Conservation (phyloP, 1,284 basidiomycete species). For the Pyrrhoderma noxium region DNA sequence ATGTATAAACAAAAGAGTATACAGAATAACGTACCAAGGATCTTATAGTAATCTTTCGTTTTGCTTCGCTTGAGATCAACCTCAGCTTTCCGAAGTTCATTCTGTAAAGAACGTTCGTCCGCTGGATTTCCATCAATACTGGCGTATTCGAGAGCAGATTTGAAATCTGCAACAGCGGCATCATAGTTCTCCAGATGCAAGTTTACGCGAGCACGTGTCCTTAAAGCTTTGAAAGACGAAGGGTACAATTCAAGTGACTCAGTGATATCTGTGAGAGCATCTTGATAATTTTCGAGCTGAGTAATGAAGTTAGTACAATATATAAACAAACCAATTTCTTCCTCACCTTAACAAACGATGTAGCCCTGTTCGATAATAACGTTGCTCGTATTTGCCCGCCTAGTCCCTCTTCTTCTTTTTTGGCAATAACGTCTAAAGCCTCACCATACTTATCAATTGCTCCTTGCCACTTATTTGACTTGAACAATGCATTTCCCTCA, state of each 20-base stretch:
- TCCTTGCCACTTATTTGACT: constrained; percentile 49
- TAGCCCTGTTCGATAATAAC: constrained; percentile 78
- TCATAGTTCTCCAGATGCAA: constrained; percentile 74
- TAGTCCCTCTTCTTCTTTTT: constrained; percentile 55
- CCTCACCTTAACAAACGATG: constrained; percentile 65
- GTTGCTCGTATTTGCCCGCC: constrained; percentile 75
- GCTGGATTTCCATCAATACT: constrained; percentile 49
- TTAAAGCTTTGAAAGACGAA: constrained; percentile 75
- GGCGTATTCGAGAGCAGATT: constrained; percentile 65
- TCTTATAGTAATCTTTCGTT: constrained; percentile 81
- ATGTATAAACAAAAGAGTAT: too few species aligned
- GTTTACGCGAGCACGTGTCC: constrained; percentile 76
- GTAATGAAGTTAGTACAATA: constrained; percentile 9
- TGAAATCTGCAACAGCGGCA: constrained; percentile 68
- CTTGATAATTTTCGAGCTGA: constrained; percentile 50
- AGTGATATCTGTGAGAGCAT: constrained; percentile 67
- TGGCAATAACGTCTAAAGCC: constrained; percentile 61
- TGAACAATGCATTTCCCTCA: constrained; percentile 78
- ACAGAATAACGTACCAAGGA: constrained; percentile 36
- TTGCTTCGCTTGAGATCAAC: constrained; percentile 73
- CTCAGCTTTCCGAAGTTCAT: constrained; percentile 73
- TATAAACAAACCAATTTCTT: not conserved
- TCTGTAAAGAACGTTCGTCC: constrained; percentile 55
- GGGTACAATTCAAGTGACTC: constrained; percentile 58
- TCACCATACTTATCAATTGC: constrained; percentile 67